Conservation (phyloP, 2,329 filamentous ascomycete species). For the Colletotrichum horii region DNA sequence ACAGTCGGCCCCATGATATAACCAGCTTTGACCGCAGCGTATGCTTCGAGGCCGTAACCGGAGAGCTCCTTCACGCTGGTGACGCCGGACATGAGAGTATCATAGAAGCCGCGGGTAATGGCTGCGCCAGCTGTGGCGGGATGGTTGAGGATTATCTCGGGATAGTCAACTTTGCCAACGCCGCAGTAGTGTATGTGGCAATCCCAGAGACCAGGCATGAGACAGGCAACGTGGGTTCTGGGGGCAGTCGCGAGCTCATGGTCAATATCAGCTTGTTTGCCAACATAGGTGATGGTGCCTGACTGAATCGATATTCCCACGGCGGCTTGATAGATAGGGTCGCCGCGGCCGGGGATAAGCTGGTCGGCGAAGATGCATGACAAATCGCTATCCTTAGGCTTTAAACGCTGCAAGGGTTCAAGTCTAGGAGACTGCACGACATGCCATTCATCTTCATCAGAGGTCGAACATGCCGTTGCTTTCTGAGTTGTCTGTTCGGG, state of each 20-base stretch:
- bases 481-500: fast-evolving
- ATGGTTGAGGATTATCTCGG: neutral
- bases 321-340: neutral
- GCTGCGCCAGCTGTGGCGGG: neutral
- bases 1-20: neutral
- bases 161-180: neutral
- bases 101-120: neutral
- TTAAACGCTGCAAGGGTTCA: neutral
- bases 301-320: neutral
- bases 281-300: neutral
- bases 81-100: neutral
- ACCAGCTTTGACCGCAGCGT: neutral
- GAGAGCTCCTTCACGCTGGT: neutral
- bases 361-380: neutral
- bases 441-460: neutral
- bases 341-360: neutral
- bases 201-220: neutral
- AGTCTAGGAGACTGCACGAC: neutral
- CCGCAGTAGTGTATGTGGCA: neutral
- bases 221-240: neutral
- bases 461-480: fast-evolving
- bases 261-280: neutral
- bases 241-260: neutral
- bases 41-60: neutral
- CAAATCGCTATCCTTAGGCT: neutral